A percentile compares a stretch with the other conserved stretches of the same genome.
phyloP scores from a whole-genome alignment of 495 filamentous ascomycete species.

The Aspergillus haitiensis region DNA sequence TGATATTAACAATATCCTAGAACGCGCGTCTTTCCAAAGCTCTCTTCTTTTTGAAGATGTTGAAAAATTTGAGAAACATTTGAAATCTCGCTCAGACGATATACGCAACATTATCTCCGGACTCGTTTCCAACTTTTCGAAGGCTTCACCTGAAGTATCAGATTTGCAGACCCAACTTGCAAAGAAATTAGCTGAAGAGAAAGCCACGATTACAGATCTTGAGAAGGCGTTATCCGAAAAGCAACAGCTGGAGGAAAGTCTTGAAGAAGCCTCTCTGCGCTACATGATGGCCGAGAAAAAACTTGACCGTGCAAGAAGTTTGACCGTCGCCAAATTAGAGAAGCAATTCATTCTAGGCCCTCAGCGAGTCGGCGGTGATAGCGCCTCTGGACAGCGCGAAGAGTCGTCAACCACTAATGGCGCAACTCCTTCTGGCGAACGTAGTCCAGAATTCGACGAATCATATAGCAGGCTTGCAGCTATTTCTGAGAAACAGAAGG shows the following conservation, averaged over 20 bases:
- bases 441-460: slow-evolving; percentile 60
- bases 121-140: slow-evolving; percentile 50
- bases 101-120: slow-evolving; percentile 61
- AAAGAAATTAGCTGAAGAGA: slow-evolving; percentile 74
- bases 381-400: slow-evolving; percentile 57
- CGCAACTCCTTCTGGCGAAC: slow-evolving; percentile 51
- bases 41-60: slow-evolving; percentile 40
- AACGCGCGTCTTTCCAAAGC: slow-evolving; percentile 33
- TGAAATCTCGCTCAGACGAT: slow-evolving; percentile 59
- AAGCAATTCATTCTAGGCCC: slow-evolving; percentile 75
- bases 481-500: slow-evolving; percentile 75
- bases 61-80: slow-evolving; percentile 72
- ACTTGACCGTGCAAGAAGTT: slow-evolving; percentile 81
- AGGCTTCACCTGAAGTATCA: slow-evolving; percentile 60
- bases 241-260: slow-evolving; percentile 75
- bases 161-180: slow-evolving; percentile 73
- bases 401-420: slow-evolving; percentile 55
- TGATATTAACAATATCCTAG: slow-evolving; percentile 24
- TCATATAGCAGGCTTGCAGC: slow-evolving; percentile 72
- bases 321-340: slow-evolving; percentile 89
- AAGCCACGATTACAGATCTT: slow-evolving; percentile 72
- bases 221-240: slow-evolving; percentile 77
- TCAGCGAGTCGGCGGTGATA: slow-evolving; percentile 48
- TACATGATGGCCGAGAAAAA: slow-evolving; percentile 95
- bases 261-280: slow-evolving; percentile 81